Conservation (phyloP, 148 eudicot species). For the Suaeda aralocaspica region DNA sequence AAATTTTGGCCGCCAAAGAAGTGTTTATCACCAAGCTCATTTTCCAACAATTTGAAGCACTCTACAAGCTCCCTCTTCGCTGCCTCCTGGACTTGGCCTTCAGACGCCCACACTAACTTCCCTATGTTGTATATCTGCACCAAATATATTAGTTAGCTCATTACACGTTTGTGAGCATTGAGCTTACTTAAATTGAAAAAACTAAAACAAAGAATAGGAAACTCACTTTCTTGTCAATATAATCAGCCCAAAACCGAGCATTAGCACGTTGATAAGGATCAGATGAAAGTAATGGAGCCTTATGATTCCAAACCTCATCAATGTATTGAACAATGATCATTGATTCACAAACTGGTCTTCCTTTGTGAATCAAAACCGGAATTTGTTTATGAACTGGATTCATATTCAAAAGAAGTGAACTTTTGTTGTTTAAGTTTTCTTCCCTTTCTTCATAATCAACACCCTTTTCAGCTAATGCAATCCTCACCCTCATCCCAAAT, state of each 20-base stretch:
- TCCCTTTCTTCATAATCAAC: slow-evolving; percentile 35
- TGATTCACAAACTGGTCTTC: slow-evolving; percentile 54
- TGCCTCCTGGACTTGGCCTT: slow-evolving; percentile 37
- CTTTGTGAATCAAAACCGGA: too few species aligned
- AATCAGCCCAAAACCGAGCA: slow-evolving; percentile 59
- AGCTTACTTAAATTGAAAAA: too few species aligned
- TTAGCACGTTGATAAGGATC: slow-evolving; percentile 41
- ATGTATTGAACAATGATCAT: slow-evolving; percentile 41
- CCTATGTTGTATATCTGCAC: slow-evolving; percentile 27
- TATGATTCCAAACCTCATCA: slow-evolving; percentile 50
- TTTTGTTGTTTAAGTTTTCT: slow-evolving; percentile 32
- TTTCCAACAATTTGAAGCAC: slow-evolving; percentile 31
- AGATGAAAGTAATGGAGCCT: slow-evolving; percentile 31
- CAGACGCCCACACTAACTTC: slow-evolving; percentile 23
- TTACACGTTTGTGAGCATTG: too few species aligned
- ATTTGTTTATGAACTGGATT: slow-evolving; percentile 50
- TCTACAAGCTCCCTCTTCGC: slow-evolving; percentile 24
- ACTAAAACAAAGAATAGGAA: not conserved
- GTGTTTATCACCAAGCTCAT: slow-evolving; percentile 34
- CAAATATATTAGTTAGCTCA: too few species aligned
- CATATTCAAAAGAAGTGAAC: slow-evolving; percentile 31
- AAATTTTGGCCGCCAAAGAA: slow-evolving; percentile 41
- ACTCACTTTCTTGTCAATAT: slow-evolving; percentile 45
- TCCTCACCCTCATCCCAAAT: slow-evolving; percentile 37
- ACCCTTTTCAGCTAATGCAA: slow-evolving; percentile 44